Evolutionary conservation across 148 eudicot genomes (phyloP), one percentile per base, ranked within the genome.

Genomic region (Silene conica): DNA sequence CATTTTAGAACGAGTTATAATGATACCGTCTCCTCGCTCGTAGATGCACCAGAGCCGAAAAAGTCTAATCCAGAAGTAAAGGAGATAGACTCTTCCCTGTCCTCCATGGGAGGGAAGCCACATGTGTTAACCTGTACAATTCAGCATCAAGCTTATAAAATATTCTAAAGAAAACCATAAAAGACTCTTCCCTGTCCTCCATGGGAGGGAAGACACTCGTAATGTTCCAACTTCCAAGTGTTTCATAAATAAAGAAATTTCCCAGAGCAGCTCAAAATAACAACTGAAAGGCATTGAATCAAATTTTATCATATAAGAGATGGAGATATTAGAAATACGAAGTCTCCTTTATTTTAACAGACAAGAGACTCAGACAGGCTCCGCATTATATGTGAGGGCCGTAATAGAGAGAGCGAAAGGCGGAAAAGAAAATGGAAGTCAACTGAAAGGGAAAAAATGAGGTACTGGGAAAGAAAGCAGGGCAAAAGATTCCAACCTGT

Each of bases 31-130:
- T 95, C 97, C 73, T 95, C 99, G 70, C 81, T 88, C 6, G 94
- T 74, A 64, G 82, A 76, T 59, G 87, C 70, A 73, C 98, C 96
- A 73, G 88, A 67, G 61, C 99, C 99, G 83, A 92, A 95, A 75
- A 87, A 92, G 81, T 95, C 94, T 57, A 88, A 72, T 78, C 99
- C 99, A 38, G 94, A 76, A 77, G 86, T 74, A 72, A 84, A 85
- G 69, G 88, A 72, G 16, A 83, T 76, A 71, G 92, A 82, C 84
- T 87, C 92, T 57, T 86, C 92, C 78, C 97, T 83, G 75, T 95
- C 90, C 82, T 95, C 99, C 80, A 92, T 22, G 20, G 99, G 99
- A 79, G 97, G 99, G 78, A 95, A 95, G 75, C 99, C 99, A 87
- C 96, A 95, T 64, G 99, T 92, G 79, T 84, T 89, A 58, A 92